Base-by-base conservation (phyloP, 768 basidiomycete genomes). In the Termitomyces sp. region DNA sequence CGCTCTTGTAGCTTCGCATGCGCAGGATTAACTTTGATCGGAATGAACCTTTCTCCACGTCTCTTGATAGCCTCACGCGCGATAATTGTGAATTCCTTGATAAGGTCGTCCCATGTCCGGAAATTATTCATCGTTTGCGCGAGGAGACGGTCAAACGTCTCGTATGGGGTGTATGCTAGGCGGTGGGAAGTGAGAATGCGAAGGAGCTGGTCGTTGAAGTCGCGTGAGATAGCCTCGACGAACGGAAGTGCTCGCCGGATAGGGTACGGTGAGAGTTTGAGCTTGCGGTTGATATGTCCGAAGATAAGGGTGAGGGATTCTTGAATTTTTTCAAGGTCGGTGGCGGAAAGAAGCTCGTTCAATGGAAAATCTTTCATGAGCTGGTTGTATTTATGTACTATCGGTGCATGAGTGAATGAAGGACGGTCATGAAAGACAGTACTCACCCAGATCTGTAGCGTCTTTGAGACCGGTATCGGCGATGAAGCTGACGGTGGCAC, bases 361-460 rank as follows among this genome's bases (percentile, higher is more conserved):
- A 99, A 79, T 0, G 97, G 97, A 65, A 98, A 98, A 68, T 99
- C 97, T 73, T 96, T 97, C 97, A 99, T 98, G 56, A 98, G 80
- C 60, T 92, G 88, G 66, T 99, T 98, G 77, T 98, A 96, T 71
- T 97, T 98, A 78, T 95, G 94, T 11, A 98, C 96, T 92, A 62
- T 4, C 21, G 51, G 57, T 23, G 47, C 56, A 16, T 55, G 14
- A 51, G 50, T 32, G 16, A 46, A 19, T 41, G 32, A n/a, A 9
- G 40, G 23, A 14, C 12, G 17, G 57, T 29, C 7, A 48, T 49
- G n/a, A 34, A 41, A 14, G 1, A 31, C 8, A 38, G 27, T 14
- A 73, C 87, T 65, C 59, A 89, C 90, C 92, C 3, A 86, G 77
- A 65, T 98, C 95, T 44, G 89, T 90, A 9, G 95, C 93, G 65